These are phyloP conservation scores for Aspergillus costaricaensis DNA, from an alignment of 2,329 filamentous ascomycete species.

Conservation along the genomic window DNA sequence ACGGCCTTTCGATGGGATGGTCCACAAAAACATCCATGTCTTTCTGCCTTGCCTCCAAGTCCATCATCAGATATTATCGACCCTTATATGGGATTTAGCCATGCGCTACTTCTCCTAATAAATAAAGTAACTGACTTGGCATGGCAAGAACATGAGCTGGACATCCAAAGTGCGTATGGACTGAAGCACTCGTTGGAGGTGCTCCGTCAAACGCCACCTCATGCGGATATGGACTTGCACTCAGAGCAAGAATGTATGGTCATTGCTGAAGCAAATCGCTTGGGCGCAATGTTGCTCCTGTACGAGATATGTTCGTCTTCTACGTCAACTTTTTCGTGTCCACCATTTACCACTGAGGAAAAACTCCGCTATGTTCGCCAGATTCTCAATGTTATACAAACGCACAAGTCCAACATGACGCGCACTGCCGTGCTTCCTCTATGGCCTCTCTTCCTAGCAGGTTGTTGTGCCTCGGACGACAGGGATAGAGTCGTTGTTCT, in stretches of 20 bases:
- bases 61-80: neutral
- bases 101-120: neutral
- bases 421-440: slow-evolving; percentile 27
- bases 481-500: slow-evolving; percentile 25
- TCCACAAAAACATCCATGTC: neutral
- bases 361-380: neutral
- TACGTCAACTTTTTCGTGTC: neutral
- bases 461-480: slow-evolving; percentile 26
- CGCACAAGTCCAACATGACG: slow-evolving; percentile 17
- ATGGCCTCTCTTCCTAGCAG: slow-evolving; percentile 32
- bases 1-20: slow-evolving; percentile 24
- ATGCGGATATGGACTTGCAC: neutral
- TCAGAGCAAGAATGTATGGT: neutral
- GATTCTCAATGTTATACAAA: neutral
- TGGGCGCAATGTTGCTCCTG: neutral
- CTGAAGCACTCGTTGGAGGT: neutral
- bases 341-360: neutral
- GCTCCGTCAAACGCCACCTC: neutral
- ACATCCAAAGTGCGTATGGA: neutral
- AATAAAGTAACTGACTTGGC: neutral
- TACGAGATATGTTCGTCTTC: neutral
- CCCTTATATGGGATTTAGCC: neutral
- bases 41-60: neutral
- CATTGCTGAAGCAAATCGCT: neutral
- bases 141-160: neutral